phyloP scores from a whole-genome alignment of 1,139 yeast genomes.

The Yamadazyma sp. region DNA sequence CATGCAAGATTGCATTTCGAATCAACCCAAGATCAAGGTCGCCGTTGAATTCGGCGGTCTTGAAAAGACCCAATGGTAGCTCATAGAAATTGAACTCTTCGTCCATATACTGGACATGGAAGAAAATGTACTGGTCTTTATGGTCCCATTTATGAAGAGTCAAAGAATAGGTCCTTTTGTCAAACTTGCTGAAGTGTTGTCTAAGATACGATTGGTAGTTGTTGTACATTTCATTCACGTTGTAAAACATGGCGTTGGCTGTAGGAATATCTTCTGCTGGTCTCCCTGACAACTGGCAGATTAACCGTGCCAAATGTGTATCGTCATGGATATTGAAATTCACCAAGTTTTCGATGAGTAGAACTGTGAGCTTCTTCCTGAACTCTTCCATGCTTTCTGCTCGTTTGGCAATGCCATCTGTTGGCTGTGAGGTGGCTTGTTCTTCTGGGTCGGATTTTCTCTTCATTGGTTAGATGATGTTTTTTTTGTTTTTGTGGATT shows the following conservation, averaged over 20 bases:
- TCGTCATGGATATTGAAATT: constrained; percentile 20
- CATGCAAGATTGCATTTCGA: constrained; percentile 15
- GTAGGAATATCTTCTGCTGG: constrained; percentile 15
- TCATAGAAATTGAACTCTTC: constrained; percentile 19
- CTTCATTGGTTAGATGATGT: constrained; percentile 3
- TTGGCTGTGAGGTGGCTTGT: not conserved
- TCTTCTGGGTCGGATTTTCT: constrained; percentile 2
- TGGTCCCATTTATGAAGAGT: constrained; percentile 25
- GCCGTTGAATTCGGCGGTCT: constrained; percentile 8
- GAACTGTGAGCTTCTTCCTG: constrained; percentile 12
- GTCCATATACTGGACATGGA: constrained; percentile 21
- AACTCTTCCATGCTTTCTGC: constrained; percentile 1
- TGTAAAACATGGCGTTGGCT: constrained; percentile 18
- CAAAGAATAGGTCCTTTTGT: constrained; percentile 17
- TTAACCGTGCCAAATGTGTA: constrained; percentile 16
- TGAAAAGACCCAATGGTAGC: constrained; percentile 23
- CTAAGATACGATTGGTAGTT: constrained; percentile 21
- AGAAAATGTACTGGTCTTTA: constrained; percentile 18
- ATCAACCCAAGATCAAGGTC: constrained; percentile 13
- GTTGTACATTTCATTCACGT: constrained; percentile 20
- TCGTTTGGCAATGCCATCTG: not conserved
- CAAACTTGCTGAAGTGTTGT: constrained; percentile 16
- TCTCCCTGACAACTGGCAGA: constrained; percentile 10
- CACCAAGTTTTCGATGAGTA: constrained; percentile 22
- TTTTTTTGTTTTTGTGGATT: not conserved